These are phyloP conservation scores for Falciphora oryzae DNA, from an alignment of 2,329 filamentous ascomycete species.

Conservation along the genomic window DNA sequence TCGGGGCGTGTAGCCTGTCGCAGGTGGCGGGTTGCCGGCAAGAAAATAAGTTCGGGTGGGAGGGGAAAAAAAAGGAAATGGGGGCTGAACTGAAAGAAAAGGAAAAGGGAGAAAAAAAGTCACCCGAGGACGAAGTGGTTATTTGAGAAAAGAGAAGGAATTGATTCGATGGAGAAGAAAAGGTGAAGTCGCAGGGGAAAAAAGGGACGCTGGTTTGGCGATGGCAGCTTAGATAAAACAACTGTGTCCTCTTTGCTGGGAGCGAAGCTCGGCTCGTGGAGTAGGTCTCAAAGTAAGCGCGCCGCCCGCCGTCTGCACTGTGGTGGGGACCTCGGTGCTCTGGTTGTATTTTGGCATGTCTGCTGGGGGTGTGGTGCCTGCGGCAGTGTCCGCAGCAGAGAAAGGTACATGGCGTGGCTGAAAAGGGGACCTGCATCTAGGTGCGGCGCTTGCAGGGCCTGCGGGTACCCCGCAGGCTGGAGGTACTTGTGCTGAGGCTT, in stretches of 20 bases:
- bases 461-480: not conserved
- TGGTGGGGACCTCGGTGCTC: not conserved
- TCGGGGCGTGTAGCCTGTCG: not conserved
- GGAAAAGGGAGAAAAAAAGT: not conserved
- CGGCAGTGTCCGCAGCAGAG: not conserved
- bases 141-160: constrained; percentile 2
- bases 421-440: not conserved
- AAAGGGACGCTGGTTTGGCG: constrained; percentile 2
- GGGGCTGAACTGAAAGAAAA: not conserved
- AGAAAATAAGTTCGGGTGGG: not conserved
- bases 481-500: not conserved
- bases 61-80: not conserved
- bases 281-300: constrained; percentile 1
- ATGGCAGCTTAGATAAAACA: constrained; percentile 11
- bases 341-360: not conserved
- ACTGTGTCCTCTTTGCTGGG: constrained; percentile 12
- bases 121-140: not conserved
- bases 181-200: not conserved
- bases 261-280: constrained; percentile 1
- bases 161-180: not conserved
- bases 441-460: not conserved
- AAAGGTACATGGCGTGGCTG: constrained; percentile 6
- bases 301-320: not conserved
- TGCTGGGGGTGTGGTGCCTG: not conserved
- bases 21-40: not conserved